Base-by-base conservation (phyloP, 768 basidiomycete species). In the Roridomyces roridus region DNA sequence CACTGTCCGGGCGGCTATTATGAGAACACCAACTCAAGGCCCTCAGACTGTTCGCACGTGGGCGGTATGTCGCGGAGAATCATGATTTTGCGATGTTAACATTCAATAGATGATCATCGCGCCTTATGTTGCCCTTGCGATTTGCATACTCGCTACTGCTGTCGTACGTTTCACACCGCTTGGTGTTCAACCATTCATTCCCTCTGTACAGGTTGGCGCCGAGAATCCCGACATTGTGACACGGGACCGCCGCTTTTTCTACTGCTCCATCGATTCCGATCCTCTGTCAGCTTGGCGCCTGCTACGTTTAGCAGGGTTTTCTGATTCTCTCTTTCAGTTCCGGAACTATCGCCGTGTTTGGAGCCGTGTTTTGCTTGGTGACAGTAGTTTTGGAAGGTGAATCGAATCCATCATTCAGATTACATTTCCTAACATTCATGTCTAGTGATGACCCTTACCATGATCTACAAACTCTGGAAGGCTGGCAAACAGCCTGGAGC, bases 161-260 rank as follows among this genome's bases (percentile, higher is more conserved):
- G 51, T 68, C 23, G 82, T 82, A 46, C 51, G 71, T 66, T n/a
- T 5, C 28, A 23, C 1, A 25, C 17, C 25, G 20, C 23, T 17
- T 40, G 18, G 9, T 25, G 28, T 17, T 21, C 23, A 40, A 10
- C 24, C 24, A 54, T 17, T 31, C 11, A 29, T 43, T 24, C 4
- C 34, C 18, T 44, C 12, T 34, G 20, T 52, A 2, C 18, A 82
- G 78, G 65, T 79, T 50, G 80, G 80, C 1, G 72, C 74, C 1
- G 62, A 53, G 9, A 64, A 77, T 46, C 75, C 77, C 11, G 46
- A 49, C 2, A 67, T 62, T 1, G 71, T 82, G 15, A 77, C 78
- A 20, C 78, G 81, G n/a, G 72, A 70, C 60, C 75, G 81, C 24
- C 77, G 80, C 6, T 81, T 79, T 58, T 82, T 83, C 62, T 82